Evolutionary conservation across 2,329 filamentous ascomycete genomes (phyloP).

Genomic region (Fusarium lyarnte): DNA sequence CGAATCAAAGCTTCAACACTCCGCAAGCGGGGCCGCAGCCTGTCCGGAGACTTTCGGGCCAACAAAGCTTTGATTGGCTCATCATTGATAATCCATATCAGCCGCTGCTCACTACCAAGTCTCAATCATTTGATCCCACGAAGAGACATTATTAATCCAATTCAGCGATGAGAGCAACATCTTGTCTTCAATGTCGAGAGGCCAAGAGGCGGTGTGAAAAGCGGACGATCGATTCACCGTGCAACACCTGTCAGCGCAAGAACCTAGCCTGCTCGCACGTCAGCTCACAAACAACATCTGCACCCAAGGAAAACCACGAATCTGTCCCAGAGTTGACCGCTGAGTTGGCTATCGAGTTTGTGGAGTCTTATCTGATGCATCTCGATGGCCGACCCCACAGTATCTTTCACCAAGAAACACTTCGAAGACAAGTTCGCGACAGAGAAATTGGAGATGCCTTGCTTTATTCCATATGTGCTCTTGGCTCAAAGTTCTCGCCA

Average conservation of each 20-base stretch:
- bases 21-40: neutral
- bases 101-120: neutral
- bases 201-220: conserved; percentile 1
- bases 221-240: neutral
- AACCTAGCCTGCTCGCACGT: neutral
- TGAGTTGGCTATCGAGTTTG: neutral
- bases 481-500: neutral
- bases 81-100: neutral
- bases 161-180: neutral
- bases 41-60: neutral
- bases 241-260: neutral
- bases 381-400: neutral
- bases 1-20: neutral
- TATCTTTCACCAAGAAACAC: neutral
- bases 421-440: neutral
- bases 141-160: neutral
- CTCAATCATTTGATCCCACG: neutral
- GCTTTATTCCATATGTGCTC: neutral
- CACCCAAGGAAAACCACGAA: neutral
- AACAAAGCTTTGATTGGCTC: neutral
- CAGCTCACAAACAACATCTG: neutral
- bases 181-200: neutral
- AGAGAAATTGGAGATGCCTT: neutral
- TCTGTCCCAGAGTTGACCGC: neutral
- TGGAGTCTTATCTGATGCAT: neutral